A percentile compares a stretch with the other conserved stretches of the same genome.
Conservation (phyloP, 352 stramenopile species). For the Nothophytophthora sp. region DNA sequence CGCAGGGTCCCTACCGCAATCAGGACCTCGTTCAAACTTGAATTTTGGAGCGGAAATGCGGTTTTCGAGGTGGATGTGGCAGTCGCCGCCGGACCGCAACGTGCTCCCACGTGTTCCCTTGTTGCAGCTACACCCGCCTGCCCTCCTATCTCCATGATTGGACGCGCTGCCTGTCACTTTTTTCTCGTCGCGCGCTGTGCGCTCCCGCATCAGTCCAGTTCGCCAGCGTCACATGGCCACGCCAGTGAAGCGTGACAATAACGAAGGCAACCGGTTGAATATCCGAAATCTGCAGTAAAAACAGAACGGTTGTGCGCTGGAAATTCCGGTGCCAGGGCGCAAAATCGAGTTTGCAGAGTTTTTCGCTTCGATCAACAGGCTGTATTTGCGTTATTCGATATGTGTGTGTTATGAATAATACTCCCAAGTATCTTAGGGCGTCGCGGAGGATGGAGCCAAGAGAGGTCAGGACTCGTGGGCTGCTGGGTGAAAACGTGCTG, state of each 20-base stretch:
- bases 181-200: background rate
- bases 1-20: background rate
- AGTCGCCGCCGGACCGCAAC: background rate
- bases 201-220: constrained; percentile 2
- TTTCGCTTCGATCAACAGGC: too few species aligned
- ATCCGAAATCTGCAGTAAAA: too few species aligned
- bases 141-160: background rate
- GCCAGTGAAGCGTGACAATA: background rate
- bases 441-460: too few species aligned
- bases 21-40: background rate
- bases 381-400: too few species aligned
- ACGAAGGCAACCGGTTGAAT: too few species aligned
- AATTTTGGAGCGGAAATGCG: background rate
- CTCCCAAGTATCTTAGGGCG: too few species aligned
- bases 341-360: too few species aligned
- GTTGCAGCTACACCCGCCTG: background rate
- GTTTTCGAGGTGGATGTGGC: background rate
- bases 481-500: constrained; percentile 16
- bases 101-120: too few species aligned
- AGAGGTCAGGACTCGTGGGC: too few species aligned
- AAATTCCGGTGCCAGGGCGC: too few species aligned
- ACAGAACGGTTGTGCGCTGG: too few species aligned
- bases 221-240: background rate
- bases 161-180: background rate
- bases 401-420: too few species aligned